Conservation (phyloP, 129 eudicot species). For the Cynara cardunculus region DNA sequence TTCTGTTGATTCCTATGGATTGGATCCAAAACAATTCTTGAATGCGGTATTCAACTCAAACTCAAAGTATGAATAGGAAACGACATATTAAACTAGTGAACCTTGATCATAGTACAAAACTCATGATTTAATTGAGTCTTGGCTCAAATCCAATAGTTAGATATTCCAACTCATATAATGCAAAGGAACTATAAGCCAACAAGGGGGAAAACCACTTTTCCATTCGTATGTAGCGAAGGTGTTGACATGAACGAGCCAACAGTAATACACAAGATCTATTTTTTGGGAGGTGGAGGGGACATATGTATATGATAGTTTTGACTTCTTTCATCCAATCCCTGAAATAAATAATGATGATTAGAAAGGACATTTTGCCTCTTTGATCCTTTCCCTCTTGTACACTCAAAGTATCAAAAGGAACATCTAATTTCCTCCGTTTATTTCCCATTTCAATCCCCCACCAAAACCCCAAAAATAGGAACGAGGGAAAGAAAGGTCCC, state of each 20-base stretch:
- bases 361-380: background rate
- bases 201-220: background rate
- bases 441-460: background rate
- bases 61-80: background rate
- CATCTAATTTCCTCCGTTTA: background rate
- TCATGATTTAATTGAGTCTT: background rate
- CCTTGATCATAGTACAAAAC: background rate
- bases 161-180: background rate
- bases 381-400: slow-evolving; percentile 1
- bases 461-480: background rate
- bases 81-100: background rate
- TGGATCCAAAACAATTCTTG: background rate
- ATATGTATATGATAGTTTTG: slow-evolving; percentile 9
- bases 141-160: background rate
- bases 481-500: background rate
- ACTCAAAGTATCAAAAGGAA: slow-evolving; percentile 14
- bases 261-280: background rate
- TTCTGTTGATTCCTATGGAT: background rate
- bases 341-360: background rate
- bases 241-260: background rate
- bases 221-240: background rate
- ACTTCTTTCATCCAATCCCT: background rate
- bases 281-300: background rate
- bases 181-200: background rate
- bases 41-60: background rate